Evolutionary conservation across 108 stramenopile genomes (phyloP).

Genomic region (Fragilaria radians): DNA sequence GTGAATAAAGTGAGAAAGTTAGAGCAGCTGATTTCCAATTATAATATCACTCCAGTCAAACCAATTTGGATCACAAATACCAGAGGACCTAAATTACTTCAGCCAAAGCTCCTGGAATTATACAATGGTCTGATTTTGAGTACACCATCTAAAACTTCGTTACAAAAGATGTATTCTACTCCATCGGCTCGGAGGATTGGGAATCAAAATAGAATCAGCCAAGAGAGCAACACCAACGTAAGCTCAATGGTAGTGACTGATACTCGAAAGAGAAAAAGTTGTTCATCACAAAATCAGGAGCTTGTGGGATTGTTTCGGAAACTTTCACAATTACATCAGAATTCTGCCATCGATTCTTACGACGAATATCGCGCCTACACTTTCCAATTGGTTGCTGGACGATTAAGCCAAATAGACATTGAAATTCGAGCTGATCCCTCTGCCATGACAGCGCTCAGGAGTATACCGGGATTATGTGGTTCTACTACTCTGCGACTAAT

Average conservation of each 20-base stretch:
- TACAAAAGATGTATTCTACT: too few species aligned
- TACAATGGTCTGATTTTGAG: not conserved
- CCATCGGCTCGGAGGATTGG: too few species aligned
- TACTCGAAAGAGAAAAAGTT: not conserved
- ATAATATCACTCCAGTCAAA: conserved; percentile 1
- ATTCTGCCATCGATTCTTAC: conserved; percentile 6
- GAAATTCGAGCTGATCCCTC: conserved; percentile 26
- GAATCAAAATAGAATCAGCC: not conserved
- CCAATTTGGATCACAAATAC: not conserved
- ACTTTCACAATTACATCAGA: conserved; percentile 22
- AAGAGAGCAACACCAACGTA: not conserved
- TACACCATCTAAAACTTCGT: not conserved
- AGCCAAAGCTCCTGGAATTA: not conserved
- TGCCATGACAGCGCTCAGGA: conserved; percentile 8
- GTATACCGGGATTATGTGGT: conserved; percentile 32
- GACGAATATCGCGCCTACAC: conserved; percentile 32
- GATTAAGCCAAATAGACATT: conserved; percentile 38
- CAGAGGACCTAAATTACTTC: not conserved
- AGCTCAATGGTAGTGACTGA: not conserved
- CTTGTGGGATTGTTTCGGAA: conserved; percentile 15
- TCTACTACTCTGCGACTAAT: conserved; percentile 21
- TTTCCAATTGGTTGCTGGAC: conserved; percentile 29
- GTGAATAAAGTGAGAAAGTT: not conserved
- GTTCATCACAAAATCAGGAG: conserved; percentile 3
- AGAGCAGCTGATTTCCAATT: not conserved